phyloP scores from a whole-genome alignment of 208 protist genomes.

The Leishmania mexicana region DNA sequence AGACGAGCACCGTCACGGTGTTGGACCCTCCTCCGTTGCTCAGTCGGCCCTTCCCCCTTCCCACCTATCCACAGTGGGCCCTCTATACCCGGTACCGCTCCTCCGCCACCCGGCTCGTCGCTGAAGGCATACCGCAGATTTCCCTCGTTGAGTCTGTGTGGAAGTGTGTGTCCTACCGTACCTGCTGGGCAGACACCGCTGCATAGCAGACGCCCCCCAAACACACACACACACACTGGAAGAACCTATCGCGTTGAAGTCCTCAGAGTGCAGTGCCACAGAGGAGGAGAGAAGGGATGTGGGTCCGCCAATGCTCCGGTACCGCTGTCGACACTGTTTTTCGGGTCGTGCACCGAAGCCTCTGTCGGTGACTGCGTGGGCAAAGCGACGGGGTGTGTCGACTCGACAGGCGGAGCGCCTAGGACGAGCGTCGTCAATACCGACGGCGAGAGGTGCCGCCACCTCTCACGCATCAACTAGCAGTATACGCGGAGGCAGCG shows the following conservation, averaged over 20 bases:
- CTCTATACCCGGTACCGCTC: background rate
- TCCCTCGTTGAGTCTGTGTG: no score
- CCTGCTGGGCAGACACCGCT: background rate
- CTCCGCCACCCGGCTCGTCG: background rate
- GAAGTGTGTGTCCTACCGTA: background rate
- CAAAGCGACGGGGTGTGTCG: background rate
- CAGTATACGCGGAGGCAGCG: background rate
- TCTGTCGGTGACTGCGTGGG: background rate
- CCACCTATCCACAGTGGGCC: background rate
- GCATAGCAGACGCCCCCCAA: background rate
- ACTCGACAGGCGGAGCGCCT: constrained; percentile 30
- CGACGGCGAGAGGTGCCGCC: background rate
- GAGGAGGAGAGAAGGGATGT: background rate
- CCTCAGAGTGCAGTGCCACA: background rate
- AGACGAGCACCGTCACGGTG: background rate
- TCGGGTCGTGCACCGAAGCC: background rate
- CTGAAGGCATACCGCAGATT: background rate
- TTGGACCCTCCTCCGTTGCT: background rate
- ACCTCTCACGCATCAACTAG: background rate
- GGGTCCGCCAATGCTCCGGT: background rate
- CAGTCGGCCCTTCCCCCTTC: background rate
- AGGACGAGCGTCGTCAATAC: background rate
- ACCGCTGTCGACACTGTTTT: background rate
- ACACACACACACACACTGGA: no score
- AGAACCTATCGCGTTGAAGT: background rate